Base-by-base conservation (phyloP, 495 filamentous ascomycete species). In the Apiosordaria backusii region DNA sequence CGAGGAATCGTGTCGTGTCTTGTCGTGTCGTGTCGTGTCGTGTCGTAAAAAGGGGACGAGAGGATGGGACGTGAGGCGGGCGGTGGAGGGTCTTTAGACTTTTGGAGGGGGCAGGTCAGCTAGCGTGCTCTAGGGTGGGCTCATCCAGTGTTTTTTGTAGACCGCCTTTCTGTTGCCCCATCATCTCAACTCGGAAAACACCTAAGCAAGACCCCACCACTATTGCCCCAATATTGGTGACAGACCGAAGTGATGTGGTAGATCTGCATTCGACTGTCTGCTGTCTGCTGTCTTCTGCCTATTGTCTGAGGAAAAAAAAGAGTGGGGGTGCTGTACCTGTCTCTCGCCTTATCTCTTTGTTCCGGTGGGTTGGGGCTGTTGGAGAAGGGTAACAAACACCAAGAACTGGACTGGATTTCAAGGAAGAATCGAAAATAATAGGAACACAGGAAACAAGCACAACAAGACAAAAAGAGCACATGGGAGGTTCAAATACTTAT, bases 91-190 rank as follows among this genome's bases (percentile, higher is more conserved):
- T 65, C 65, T 63, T 58, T 66, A 60, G 57, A 53, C 57, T 71
- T 70, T 68, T 70, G 63, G 69, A 68, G 68, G 70, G n/a, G 68
- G 70, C 40, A 62, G 60, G 55, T 61, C 62, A 68, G 70, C 70
- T 71, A 71, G 72, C 70, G n/a, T 13, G 35, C 35, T 45, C 27
- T 15, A 45, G 16, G 16, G 35, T 45, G 35, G 70, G 53, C 45
- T 58, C 63, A 35, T 64, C 67, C 59, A 61, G 65, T 65, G 57
- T 62, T 61, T 64, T 65, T 66, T 70, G 50, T n/a, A n/a, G n/a
- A 45, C 35, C 35, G 35, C 35, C 35, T 45, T 45, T 45, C n/a
- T 45, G 35, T 45, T 45, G 35, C 35, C 35, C 35, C 5, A 10
- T 45, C 35, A 15, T n/a, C n/a, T n/a, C n/a, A n/a, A n/a, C n/a